phyloP scores from a whole-genome alignment of 257 asterid genomes.

The Solanum appendiculatum region DNA sequence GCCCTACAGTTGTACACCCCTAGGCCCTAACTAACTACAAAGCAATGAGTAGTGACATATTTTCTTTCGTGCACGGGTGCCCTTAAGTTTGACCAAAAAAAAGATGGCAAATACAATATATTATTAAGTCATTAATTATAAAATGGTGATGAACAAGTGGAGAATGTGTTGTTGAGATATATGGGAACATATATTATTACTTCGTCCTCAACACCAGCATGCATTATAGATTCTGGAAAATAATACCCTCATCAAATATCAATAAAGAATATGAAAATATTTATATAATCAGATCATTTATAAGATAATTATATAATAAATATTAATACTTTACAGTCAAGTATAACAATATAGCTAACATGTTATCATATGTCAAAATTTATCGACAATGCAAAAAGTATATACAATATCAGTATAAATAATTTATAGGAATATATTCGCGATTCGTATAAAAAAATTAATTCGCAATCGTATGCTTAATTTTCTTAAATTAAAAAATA shows the following conservation, averaged over 20 bases:
- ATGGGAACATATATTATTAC: neutral
- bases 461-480: neutral
- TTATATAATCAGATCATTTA: neutral
- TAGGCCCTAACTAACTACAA: neutral
- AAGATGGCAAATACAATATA: neutral
- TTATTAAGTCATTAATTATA: neutral
- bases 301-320: neutral
- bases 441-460: no score
- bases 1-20: neutral
- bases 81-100: neutral
- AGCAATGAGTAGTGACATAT: neutral
- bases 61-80: neutral
- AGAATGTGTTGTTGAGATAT: neutral
- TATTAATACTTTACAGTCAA: neutral
- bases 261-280: no score
- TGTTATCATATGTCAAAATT: neutral
- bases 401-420: neutral
- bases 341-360: neutral
- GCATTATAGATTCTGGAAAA: neutral
- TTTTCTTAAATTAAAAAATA: neutral
- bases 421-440: no score
- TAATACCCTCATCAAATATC: neutral
- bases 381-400: neutral
- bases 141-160: neutral
- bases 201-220: neutral